Base-by-base conservation (phyloP, 2,329 filamentous ascomycete species). In the Apiospora arundinis region DNA sequence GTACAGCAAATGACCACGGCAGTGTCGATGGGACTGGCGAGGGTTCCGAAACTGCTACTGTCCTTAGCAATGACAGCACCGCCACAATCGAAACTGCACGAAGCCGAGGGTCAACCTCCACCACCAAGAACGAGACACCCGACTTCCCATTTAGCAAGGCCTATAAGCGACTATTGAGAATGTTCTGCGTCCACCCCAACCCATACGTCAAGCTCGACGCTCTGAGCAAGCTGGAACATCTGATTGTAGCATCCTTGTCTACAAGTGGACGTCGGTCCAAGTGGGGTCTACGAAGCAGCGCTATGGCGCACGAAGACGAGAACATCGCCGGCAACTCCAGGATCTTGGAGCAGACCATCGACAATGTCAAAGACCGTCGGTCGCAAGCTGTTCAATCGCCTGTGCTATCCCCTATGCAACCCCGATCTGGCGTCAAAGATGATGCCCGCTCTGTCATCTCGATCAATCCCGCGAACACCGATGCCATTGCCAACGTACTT, bases 181-280 rank as follows among this genome's bases (percentile, higher is more conserved):
- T 94, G 83, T 97, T 99, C 76, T 94, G 93, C 56, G 93, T 95
- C 4, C 93, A 97, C 75, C 93, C 94, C 0, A 97, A 96, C 78
- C 96, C 96, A 0, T 93, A 93, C 75, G 88, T 90, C 28, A 99
- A 99, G 81, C 87, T 99, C 16, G 92, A 92, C 74, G 92, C 93
- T 0, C 85, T 98, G 5, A 91, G 92, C 73, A 94, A 98, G 79
- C 86, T 99, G 6, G 92, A 97, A 77, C 90, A 92, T 56, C 87
- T 99, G 65, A 93, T 97, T 71, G 85, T 93, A 37, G 93, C 93
- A 1, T 95, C 92, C 0, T 82, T 95, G 16, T 90, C 88, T 32
- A 88, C 88, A 16, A 86, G 86, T 4, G 85, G 87, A n/a, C 78
- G 78, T 56, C 77, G 76, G 5, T 80, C 83, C 18, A 80, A 81